Base-by-base conservation (phyloP, 176 grass and related monocot genomes). In the Aegilops speltoides region DNA sequence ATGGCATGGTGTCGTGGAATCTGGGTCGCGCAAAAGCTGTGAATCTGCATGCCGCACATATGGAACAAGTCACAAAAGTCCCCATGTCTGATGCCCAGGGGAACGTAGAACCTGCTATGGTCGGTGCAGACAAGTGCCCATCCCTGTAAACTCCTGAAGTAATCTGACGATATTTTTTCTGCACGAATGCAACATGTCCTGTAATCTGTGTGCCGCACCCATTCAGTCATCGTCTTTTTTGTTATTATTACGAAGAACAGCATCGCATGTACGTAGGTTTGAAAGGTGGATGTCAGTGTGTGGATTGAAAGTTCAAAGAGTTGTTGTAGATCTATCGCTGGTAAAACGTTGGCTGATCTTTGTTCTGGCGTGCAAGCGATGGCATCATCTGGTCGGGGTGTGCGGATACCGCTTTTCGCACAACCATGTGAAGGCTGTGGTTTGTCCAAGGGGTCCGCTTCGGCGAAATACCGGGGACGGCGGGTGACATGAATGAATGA, bases 391-490 rank as follows among this genome's bases (percentile, higher is more conserved):
- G 1, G 68, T 12, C 34, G 37, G 17, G 78, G 45, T 9, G 46
- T 57, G 4, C 67, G 7, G 40, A 85, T 76, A 68, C 88, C 68
- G 69, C 46, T n/a, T 38, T 41, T 4, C 16, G 77, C 28, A 4
- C 22, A 68, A 61, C 45, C 45, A 32, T 59, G 41, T 64, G 25
- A 46, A 78, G 26, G 56, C 10, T 64, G 9, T 22, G 36, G 38
- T 48, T 38, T 73, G 36, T 15, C 22, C 10, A 7, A 37, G 13
- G 29, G 34, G 7, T 11, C 9, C 2, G 19, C 14, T 78, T 48
- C 3, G 64, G 68, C 33, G 69, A 59, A 77, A 77, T 36, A 81
- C 83, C 48, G 70, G 14, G 69, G 78, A 65, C 79, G 15, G 59
- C 16, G 13, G 33, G 64, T 16, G 43, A 68, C 62, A 19, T 10